Evolutionary conservation across 2,329 filamentous ascomycete genomes (phyloP).

Genomic region (Cladobotryum mycophilum): DNA sequence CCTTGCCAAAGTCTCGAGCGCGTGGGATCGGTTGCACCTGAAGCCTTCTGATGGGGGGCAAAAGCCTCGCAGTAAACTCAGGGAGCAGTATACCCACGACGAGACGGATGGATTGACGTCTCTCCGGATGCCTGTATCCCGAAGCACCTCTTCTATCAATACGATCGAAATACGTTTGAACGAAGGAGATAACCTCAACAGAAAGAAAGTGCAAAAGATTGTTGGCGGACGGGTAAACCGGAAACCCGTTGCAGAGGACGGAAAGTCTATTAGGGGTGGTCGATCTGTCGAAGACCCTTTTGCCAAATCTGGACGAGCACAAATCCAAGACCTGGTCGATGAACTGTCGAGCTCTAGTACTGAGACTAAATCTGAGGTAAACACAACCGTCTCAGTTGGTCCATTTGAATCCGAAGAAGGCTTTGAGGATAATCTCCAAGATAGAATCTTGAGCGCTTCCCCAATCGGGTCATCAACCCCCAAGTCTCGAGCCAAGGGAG

Average conservation of each 20-base stretch:
- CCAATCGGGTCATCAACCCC: slow-evolving; percentile 36
- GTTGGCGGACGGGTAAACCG: slow-evolving; percentile 23
- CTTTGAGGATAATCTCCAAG: slow-evolving; percentile 33
- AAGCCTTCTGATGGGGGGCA: slow-evolving; percentile 19
- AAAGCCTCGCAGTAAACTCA: slow-evolving; percentile 11
- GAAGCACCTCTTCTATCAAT: slow-evolving; percentile 18
- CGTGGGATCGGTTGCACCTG: slow-evolving; percentile 26
- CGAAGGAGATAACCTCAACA: slow-evolving; percentile 29
- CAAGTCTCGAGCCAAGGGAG: slow-evolving; percentile 19
- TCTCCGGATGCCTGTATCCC: neutral
- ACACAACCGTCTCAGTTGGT: slow-evolving; percentile 4
- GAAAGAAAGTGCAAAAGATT: slow-evolving; percentile 29
- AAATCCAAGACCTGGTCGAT: neutral
- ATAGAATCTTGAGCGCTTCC: slow-evolving; percentile 30
- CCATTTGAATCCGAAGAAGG: slow-evolving; percentile 33
- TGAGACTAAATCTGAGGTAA: neutral
- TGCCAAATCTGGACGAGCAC: slow-evolving; percentile 14
- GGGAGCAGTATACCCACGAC: slow-evolving; percentile 4
- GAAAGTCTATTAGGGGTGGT: slow-evolving; percentile 21
- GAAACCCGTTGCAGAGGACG: slow-evolving; percentile 25
- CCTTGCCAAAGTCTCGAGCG: slow-evolving; percentile 28
- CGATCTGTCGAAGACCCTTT: slow-evolving; percentile 26
- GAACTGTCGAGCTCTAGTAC: neutral
- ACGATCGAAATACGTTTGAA: slow-evolving; percentile 28
- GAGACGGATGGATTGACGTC: neutral